Conservation (phyloP, 352 stramenopile species). For the Globisporangium sylvaticum region DNA sequence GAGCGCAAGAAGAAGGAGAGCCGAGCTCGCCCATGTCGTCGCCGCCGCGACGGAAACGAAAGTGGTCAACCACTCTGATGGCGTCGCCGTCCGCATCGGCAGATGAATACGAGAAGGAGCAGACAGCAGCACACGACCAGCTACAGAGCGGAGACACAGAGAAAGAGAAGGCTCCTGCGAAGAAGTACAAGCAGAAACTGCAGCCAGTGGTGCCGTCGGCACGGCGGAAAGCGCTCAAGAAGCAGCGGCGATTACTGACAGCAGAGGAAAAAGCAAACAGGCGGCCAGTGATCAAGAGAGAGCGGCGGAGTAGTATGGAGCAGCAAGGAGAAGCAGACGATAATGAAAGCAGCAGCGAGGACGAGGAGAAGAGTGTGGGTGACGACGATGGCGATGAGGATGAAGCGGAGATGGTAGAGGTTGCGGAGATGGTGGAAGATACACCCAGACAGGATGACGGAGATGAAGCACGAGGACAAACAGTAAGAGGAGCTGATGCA, state of each 20-base stretch:
- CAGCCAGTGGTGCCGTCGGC: conserved; percentile 47
- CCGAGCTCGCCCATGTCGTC: conserved; percentile 11
- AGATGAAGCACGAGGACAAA: conserved; percentile 2
- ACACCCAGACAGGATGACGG: conserved; percentile 2
- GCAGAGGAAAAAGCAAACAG: conserved; percentile 13
- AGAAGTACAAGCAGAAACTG: conserved; percentile 28
- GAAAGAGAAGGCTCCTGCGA: conserved; percentile 1
- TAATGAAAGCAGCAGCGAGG: background rate
- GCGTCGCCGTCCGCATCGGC: conserved; percentile 2
- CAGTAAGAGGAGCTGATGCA: background rate
- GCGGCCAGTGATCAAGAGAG: conserved; percentile 2
- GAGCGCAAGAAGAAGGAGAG: background rate
- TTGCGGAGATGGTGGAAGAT: background rate
- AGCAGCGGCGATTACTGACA: conserved; percentile 22
- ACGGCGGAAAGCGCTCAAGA: conserved; percentile 44
- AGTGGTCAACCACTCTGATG: conserved; percentile 70
- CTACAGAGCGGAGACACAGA: background rate
- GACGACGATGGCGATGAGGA: background rate
- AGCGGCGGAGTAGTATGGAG: background rate
- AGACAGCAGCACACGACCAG: background rate
- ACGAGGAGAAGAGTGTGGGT: background rate
- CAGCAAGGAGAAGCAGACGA: background rate
- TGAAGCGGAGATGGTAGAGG: conserved; percentile 1
- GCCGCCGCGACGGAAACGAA: conserved; percentile 43
- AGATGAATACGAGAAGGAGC: conserved; percentile 8